phyloP scores from a whole-genome alignment of 495 filamentous ascomycete species.

The Neurospora sp. region DNA sequence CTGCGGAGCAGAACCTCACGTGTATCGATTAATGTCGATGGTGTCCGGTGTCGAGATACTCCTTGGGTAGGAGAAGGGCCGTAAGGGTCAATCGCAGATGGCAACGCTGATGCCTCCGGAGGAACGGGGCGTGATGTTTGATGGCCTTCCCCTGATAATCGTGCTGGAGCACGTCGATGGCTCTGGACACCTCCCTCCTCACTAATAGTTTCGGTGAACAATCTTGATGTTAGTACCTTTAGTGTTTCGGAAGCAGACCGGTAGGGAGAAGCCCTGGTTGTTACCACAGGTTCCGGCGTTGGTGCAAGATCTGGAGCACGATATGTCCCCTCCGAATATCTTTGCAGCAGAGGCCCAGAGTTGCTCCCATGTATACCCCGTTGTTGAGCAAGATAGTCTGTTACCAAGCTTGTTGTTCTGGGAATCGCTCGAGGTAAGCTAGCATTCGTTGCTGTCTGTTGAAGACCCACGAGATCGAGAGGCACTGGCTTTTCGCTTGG shows the following conservation, averaged over 20 bases:
- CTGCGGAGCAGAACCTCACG: constrained; percentile 50
- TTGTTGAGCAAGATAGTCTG: constrained; percentile 11
- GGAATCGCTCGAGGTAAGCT: constrained; percentile 26
- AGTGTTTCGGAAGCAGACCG: constrained; percentile 14
- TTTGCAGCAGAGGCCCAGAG: constrained; percentile 11
- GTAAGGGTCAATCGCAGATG: constrained; percentile 9
- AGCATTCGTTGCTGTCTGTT: constrained; percentile 54
- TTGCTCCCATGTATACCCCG: constrained; percentile 8
- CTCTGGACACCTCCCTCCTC: constrained; percentile 24
- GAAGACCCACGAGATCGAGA: constrained; percentile 54
- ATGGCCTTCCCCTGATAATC: background rate
- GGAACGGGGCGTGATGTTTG: background rate
- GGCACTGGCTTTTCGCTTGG: constrained; percentile 46
- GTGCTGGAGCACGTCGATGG: background rate
- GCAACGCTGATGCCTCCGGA: constrained; percentile 5
- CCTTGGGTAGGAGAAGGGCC: constrained; percentile 18
- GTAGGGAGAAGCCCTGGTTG: constrained; percentile 2
- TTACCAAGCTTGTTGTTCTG: constrained; percentile 24
- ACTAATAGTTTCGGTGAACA: constrained; percentile 27
- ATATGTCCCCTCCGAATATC: constrained; percentile 6
- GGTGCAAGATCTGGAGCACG: background rate
- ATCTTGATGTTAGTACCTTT: constrained; percentile 6
- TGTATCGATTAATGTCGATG: constrained; percentile 50
- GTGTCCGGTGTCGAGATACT: constrained; percentile 26
- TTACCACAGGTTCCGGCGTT: constrained; percentile 6